These are phyloP conservation scores for Xerocomellus intermedius DNA, from an alignment of 768 basidiomycete species.

Conservation along the genomic window DNA sequence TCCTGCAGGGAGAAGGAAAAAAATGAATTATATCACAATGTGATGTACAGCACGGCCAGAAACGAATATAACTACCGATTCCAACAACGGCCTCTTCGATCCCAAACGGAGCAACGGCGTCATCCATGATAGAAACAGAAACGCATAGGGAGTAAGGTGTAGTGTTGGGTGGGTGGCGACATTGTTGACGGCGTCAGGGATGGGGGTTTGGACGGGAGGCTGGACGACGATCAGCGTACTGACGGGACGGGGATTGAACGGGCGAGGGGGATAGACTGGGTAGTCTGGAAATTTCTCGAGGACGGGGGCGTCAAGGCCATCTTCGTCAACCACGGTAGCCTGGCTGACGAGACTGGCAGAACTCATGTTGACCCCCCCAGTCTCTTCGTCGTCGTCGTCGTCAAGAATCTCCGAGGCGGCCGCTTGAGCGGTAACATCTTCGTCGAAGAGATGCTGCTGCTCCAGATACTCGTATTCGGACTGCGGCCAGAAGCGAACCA, in stretches of 20 bases:
- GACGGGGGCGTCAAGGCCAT: conserved; percentile 2
- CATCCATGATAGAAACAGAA: conserved; percentile 27
- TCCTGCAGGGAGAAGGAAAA: conserved; percentile 18
- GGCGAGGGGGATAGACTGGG: neutral
- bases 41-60: conserved; percentile 22
- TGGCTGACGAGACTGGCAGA: conserved; percentile 17
- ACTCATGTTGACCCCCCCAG: conserved; percentile 8
- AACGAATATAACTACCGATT: conserved; percentile 31
- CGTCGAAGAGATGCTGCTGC: conserved; percentile 30
- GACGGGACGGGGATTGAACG: conserved; percentile 4
- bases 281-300: conserved; percentile 3
- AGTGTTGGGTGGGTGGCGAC: conserved; percentile 22
- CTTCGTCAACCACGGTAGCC: conserved; percentile 21
- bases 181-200: conserved; percentile 16
- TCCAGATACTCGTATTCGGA: conserved; percentile 33
- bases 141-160: conserved; percentile 8
- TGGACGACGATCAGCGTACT: conserved; percentile 26
- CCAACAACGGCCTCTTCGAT: conserved; percentile 28
- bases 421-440: conserved; percentile 27
- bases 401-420: conserved; percentile 30
- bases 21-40: conserved; percentile 16
- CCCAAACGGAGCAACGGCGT: conserved; percentile 26
- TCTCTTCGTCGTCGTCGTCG: conserved; percentile 18
- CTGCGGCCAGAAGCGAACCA: conserved; percentile 33
- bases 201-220: conserved; percentile 15